Evolutionary conservation across 2,329 filamentous ascomycete species (phyloP).

Genomic region (Monilinia laxa): DNA sequence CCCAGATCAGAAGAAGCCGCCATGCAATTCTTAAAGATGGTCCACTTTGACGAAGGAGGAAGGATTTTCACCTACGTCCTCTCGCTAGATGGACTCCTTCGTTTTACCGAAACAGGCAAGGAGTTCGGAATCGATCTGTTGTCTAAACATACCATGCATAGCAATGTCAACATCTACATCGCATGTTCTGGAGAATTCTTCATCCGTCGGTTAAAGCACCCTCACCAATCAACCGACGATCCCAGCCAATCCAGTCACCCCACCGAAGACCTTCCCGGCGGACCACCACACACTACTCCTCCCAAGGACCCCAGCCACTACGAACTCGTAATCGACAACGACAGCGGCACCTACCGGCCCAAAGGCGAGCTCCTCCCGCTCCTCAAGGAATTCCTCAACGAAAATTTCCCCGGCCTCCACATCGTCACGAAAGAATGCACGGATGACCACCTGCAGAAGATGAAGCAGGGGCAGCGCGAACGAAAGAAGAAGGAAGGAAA

Average conservation of each 20-base stretch:
- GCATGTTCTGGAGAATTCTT: slow-evolving; percentile 94
- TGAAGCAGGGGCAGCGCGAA: slow-evolving; percentile 75
- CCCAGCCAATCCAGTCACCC: slow-evolving; percentile 54
- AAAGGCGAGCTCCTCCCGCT: slow-evolving; percentile 73
- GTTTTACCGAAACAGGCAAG: slow-evolving; percentile 93
- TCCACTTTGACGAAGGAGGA: slow-evolving; percentile 81
- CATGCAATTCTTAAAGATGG: slow-evolving; percentile 79
- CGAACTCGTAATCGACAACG: slow-evolving; percentile 91
- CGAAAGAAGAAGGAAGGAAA: slow-evolving; percentile 65
- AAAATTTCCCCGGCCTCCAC: slow-evolving; percentile 74
- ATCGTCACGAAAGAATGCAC: slow-evolving; percentile 76
- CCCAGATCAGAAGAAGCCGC: slow-evolving; percentile 69
- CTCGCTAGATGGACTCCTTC: slow-evolving; percentile 79
- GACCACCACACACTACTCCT: slow-evolving; percentile 47
- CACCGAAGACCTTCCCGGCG: slow-evolving; percentile 48
- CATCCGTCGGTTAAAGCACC: slow-evolving; percentile 65
- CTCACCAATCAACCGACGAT: slow-evolving; percentile 46
- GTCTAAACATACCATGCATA: slow-evolving; percentile 97
- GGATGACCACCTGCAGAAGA: slow-evolving; percentile 66
- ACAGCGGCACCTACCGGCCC: slow-evolving; percentile 89
- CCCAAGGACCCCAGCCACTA: slow-evolving; percentile 60
- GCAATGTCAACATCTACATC: slow-evolving; percentile 85
- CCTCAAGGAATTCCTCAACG: slow-evolving; percentile 67
- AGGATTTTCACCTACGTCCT: slow-evolving; percentile 90
- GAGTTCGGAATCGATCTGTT: slow-evolving; percentile 93